These are phyloP conservation scores for Rhodotorula sp. DNA, from an alignment of 1,284 basidiomycete genomes.

Conservation along the genomic window DNA sequence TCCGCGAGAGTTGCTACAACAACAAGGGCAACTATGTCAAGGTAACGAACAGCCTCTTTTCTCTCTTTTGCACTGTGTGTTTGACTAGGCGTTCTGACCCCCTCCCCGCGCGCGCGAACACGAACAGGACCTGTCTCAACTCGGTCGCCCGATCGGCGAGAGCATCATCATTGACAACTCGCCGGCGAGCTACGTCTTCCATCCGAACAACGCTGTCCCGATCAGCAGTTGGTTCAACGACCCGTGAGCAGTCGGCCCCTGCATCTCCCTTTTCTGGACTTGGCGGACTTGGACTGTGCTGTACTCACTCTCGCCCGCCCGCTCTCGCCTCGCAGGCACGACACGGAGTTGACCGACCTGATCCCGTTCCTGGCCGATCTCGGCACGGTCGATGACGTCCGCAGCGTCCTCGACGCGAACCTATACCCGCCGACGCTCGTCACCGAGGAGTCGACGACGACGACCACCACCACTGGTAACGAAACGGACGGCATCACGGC, in stretches of 20 bases:
- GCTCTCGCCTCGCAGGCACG: slow-evolving; percentile 67
- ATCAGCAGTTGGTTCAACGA: slow-evolving; percentile 98
- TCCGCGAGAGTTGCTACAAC: slow-evolving; percentile 98
- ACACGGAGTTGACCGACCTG: slow-evolving; percentile 92
- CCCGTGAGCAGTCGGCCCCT: slow-evolving; percentile 36
- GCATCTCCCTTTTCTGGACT: background rate
- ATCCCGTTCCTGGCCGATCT: slow-evolving; percentile 88
- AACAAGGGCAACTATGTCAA: slow-evolving; percentile 99
- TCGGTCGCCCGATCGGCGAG: slow-evolving; percentile 86
- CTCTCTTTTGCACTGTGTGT: background rate
- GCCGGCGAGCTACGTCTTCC: slow-evolving; percentile 98
- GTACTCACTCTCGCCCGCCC: background rate
- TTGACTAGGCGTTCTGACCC: background rate
- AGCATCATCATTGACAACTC: slow-evolving; percentile 99
- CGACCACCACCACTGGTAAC: background rate
- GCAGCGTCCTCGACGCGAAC: slow-evolving; percentile 73
- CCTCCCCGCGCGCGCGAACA: background rate
- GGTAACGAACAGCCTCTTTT: slow-evolving; percentile 52
- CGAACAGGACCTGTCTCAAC: slow-evolving; percentile 84
- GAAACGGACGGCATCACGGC: slow-evolving; percentile 11
- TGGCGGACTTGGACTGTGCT: too few species aligned
- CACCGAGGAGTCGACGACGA: background rate
- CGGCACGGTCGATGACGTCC: slow-evolving; percentile 78
- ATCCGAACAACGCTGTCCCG: slow-evolving; percentile 97
- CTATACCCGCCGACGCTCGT: slow-evolving; percentile 27